Percentiles rank a stretch among this genome's conserved stretches.
phyloP scores from a whole-genome alignment of 148 eudicot species.

The Linanthus parryae region DNA sequence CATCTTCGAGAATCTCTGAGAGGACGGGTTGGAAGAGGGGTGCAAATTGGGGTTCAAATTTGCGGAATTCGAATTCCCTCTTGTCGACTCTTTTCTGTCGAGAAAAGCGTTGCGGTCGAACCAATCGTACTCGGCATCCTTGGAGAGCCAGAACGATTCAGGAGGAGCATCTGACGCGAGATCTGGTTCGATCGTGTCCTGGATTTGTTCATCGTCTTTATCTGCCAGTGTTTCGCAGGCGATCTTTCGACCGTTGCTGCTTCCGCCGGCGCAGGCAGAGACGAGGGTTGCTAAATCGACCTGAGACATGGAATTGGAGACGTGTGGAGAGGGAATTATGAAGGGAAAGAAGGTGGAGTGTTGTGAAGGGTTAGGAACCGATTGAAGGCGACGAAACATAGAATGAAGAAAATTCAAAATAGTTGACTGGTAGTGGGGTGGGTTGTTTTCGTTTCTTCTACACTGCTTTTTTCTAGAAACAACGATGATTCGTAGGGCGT shows the following conservation, averaged over 20 bases:
- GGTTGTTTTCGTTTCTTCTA: no score
- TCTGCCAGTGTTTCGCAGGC: conserved; percentile 41
- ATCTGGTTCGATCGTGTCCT: background rate
- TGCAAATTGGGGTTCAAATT: conserved; percentile 20
- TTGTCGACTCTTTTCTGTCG: conserved; percentile 73
- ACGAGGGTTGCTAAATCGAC: conserved; percentile 42
- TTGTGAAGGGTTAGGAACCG: conserved; percentile 2
- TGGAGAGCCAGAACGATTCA: conserved; percentile 74
- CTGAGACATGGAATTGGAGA: conserved; percentile 36
- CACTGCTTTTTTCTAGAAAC: no score
- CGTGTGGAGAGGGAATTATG: background rate
- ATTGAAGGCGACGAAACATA: no score
- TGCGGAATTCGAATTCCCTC: conserved; percentile 26
- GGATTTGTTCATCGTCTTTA: conserved; percentile 6
- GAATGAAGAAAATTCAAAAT: no score
- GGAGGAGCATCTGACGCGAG: conserved; percentile 44
- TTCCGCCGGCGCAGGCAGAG: conserved; percentile 34
- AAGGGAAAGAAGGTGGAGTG: background rate
- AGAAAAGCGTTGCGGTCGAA: conserved; percentile 63
- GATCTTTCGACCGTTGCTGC: conserved; percentile 36
- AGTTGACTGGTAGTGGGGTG: no score
- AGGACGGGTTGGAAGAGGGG: conserved; percentile 23
- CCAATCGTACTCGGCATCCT: conserved; percentile 86
- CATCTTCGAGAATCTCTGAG: conserved; percentile 42
- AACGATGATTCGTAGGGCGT: no score